These are phyloP conservation scores for Saturnispora hagleri DNA, from an alignment of 805 yeast genomes.

Conservation along the genomic window DNA sequence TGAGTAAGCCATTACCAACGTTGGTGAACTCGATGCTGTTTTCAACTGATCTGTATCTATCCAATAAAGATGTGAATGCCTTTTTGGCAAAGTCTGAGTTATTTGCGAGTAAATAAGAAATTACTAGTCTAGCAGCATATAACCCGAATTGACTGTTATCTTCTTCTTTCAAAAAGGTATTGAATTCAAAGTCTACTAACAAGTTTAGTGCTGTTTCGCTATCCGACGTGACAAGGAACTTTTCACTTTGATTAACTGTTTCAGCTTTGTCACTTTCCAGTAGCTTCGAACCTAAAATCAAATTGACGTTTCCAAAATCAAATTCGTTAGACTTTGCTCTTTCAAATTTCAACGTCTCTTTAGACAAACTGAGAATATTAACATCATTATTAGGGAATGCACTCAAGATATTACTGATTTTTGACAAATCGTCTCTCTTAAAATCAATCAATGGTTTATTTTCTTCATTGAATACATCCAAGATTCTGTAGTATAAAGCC, in stretches of 20 bases:
- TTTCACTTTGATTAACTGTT: constrained; percentile 22
- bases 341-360: constrained; percentile 63
- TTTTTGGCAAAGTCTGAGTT: constrained; percentile 54
- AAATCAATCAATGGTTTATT: constrained; percentile 27
- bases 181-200: constrained; percentile 29
- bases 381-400: constrained; percentile 45
- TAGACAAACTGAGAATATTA: constrained; percentile 56
- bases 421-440: constrained; percentile 23
- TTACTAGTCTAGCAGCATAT: constrained; percentile 44
- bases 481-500: constrained; percentile 62
- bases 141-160: constrained; percentile 17
- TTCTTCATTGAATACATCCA: constrained; percentile 55
- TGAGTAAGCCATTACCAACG: constrained; percentile 16
- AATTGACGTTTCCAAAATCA: constrained; percentile 73
- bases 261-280: constrained; percentile 27
- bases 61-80: constrained; percentile 31
- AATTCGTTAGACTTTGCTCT: constrained; percentile 38
- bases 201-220: constrained; percentile 17
- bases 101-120: constrained; percentile 63
- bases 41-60: constrained; percentile 20
- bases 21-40: constrained; percentile 13
- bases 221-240: constrained; percentile 20
- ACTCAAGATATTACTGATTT: constrained; percentile 34
- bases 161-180: constrained; percentile 30
- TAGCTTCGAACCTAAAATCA: constrained; percentile 61